Evolutionary conservation across 2,329 filamentous ascomycete genomes (phyloP).

Genomic region (Aspergillus fischeri): DNA sequence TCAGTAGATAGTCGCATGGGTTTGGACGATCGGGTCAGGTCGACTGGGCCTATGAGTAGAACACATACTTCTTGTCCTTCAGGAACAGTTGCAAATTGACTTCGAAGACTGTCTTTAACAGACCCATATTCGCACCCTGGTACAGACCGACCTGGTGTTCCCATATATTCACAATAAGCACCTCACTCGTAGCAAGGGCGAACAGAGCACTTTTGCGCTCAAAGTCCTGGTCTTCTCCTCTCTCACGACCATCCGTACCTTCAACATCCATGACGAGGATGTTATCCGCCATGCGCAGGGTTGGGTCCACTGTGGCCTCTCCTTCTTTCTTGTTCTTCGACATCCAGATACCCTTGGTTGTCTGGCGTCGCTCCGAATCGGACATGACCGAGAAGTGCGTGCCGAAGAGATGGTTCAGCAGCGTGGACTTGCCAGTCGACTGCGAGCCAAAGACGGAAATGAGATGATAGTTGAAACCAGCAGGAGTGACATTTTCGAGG

Average conservation of each 20-base stretch:
- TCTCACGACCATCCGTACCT: conserved; percentile 91
- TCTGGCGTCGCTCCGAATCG: conserved; percentile 88
- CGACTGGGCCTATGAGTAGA: background rate
- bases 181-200: conserved; percentile 93
- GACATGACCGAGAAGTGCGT: conserved; percentile 98
- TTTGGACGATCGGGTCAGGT: background rate
- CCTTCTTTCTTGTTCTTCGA: conserved; percentile 80
- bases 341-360: conserved; percentile 99
- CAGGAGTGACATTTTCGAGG: conserved; percentile 72
- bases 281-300: conserved; percentile 81
- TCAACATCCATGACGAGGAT: conserved; percentile 99
- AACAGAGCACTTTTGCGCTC: conserved; percentile 98
- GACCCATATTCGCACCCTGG: conserved; percentile 97
- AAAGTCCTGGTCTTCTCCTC: conserved; percentile 97
- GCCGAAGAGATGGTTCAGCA: conserved; percentile 92
- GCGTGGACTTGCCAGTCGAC: conserved; percentile 95
- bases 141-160: conserved; percentile 98
- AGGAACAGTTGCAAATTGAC: conserved; percentile 96
- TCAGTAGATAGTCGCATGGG: conserved; percentile 19
- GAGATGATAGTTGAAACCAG: conserved; percentile 98
- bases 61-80: conserved; percentile 79
- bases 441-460: conserved; percentile 99
- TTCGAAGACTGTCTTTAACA: conserved; percentile 98
- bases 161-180: conserved; percentile 98
- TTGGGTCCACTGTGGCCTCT: conserved; percentile 33